Evolutionary conservation across 2,329 filamentous ascomycete species (phyloP), one percentile per base, ranked within the genome.

Genomic region (Aspergillus alliaceus): DNA sequence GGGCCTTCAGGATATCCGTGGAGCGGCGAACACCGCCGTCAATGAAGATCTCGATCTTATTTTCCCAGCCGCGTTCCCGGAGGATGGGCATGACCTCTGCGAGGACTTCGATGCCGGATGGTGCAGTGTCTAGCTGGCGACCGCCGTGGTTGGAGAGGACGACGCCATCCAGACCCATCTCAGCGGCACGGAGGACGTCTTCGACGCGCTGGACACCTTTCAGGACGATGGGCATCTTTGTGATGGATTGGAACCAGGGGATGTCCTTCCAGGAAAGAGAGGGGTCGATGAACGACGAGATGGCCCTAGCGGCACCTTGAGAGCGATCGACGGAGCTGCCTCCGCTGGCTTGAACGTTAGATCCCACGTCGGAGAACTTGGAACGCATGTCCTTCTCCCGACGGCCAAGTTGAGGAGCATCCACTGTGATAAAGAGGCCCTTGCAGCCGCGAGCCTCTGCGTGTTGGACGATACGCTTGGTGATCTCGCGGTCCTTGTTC

Each of bases 121-220:
- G 89, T 1, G 95, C 89, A 64, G 93, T 96, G 69, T 99, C 95
- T 53, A 98, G 86, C 74, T 98, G 95, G 1, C 95, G 85, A 15
- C 95, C 95, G 59, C 95, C 95, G 78, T 99, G 95, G 79, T 99
- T 99, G 51, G 90, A 96, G 11, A 99, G 83, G 6, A 98, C 93
- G 20, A 98, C 91, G 48, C 91, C 95, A 67, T 96, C 87, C 44
- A 95, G 88, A 54, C 91, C 91, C 18, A 80, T 82, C 59, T 96
- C 90, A 64, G 90, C 83, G n/a, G 95, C 95, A 57, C 86, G 86
- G 61, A 98, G 82, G 3, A 96, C 95, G 72, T 99, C 95, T 73
- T 99, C 95, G 52, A 96, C 92, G 24, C 93, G 86, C 80, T 99
- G 95, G 11, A 99, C 90, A 56, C 95, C 95, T 83, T 99, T 99